Percentiles rank a stretch among this genome's conserved stretches.
phyloP scores from a whole-genome alignment of 805 yeast genomes.

The Spathaspora arborariae region DNA sequence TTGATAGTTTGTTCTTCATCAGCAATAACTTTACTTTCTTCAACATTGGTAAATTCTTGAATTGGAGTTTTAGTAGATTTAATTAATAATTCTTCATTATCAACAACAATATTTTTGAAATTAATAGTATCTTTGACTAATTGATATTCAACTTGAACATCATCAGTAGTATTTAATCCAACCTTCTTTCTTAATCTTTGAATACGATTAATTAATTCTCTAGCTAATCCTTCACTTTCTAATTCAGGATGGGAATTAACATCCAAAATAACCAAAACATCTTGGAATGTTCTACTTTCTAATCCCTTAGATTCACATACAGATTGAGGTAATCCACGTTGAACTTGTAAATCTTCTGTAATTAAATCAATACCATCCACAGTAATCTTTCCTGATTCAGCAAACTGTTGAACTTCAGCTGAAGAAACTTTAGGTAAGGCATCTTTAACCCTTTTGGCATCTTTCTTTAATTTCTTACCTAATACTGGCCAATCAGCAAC shows the following conservation, averaged over 20 bases:
- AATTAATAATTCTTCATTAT: constrained; percentile 63
- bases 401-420: constrained; percentile 73
- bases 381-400: constrained; percentile 66
- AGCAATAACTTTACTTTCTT: constrained; percentile 52
- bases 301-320: constrained; percentile 58
- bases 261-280: constrained; percentile 86
- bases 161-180: constrained; percentile 92
- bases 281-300: constrained; percentile 84
- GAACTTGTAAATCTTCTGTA: constrained; percentile 83
- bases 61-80: constrained; percentile 75
- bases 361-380: constrained; percentile 90
- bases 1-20: constrained; percentile 82
- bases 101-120: constrained; percentile 55
- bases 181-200: constrained; percentile 97
- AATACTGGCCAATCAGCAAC: constrained; percentile 99
- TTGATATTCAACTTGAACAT: constrained; percentile 80
- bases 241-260: constrained; percentile 83
- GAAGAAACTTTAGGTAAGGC: constrained; percentile 83
- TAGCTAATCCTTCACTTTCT: constrained; percentile 90
- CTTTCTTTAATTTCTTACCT: constrained; percentile 95
- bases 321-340: constrained; percentile 77
- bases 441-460: constrained; percentile 89
- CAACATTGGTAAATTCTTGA: constrained; percentile 42
- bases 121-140: constrained; percentile 63
- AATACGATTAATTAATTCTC: constrained; percentile 94